Evolutionary conservation across 2,329 filamentous ascomycete genomes (phyloP).

Genomic region (Zymoseptoria passerinii): DNA sequence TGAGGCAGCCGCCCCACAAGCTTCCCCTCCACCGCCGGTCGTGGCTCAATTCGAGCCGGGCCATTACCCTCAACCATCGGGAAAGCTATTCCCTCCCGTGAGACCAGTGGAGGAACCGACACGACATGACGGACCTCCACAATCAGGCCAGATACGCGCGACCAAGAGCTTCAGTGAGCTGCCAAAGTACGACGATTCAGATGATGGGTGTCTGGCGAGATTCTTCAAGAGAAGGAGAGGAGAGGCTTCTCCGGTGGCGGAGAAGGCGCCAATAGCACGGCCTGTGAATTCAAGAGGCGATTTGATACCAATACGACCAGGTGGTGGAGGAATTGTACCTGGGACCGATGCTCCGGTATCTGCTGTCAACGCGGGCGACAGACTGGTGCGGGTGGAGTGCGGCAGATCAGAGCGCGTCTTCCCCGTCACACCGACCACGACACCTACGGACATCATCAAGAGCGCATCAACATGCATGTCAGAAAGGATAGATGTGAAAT

Average conservation of each 20-base stretch:
- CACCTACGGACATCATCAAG: constrained; percentile 61
- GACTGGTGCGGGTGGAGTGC: constrained; percentile 67
- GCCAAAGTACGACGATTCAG: constrained; percentile 16
- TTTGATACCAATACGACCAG: constrained; percentile 32
- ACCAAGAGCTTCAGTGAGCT: constrained; percentile 24
- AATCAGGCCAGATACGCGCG: constrained; percentile 26
- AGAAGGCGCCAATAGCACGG: constrained; percentile 15
- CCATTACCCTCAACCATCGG: constrained; percentile 8
- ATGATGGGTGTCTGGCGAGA: constrained; percentile 25
- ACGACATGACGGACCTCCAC: constrained; percentile 21
- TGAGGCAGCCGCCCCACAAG: neutral
- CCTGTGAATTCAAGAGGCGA: constrained; percentile 16
- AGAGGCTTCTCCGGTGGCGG: constrained; percentile 9
- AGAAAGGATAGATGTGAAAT: constrained; percentile 54
- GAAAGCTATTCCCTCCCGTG: constrained; percentile 26
- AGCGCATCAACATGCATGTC: constrained; percentile 57
- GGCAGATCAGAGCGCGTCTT: constrained; percentile 60
- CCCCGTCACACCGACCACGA: constrained; percentile 67
- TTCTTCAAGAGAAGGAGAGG: constrained; percentile 29
- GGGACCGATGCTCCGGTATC: constrained; percentile 69
- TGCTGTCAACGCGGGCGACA: constrained; percentile 69
- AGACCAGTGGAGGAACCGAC: constrained; percentile 13
- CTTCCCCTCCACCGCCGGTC: neutral
- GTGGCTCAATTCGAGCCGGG: neutral
- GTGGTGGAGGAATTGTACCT: constrained; percentile 42